Evolutionary conservation across 352 stramenopile genomes (phyloP).

Genomic region (Globisporangium radiosum): DNA sequence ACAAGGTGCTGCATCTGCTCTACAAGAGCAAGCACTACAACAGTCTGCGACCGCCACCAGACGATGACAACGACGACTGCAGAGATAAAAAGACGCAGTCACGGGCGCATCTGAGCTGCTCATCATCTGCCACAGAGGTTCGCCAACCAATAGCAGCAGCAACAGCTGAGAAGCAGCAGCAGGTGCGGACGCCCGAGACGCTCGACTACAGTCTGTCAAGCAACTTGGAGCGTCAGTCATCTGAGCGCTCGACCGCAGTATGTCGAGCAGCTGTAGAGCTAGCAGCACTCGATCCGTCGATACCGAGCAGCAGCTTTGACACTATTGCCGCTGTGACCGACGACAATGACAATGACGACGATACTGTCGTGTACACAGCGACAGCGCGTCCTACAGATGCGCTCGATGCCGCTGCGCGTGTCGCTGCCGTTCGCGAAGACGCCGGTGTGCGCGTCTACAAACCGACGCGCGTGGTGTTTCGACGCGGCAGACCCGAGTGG

Average conservation of each 20-base stretch:
- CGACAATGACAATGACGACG: too few relatives aligned
- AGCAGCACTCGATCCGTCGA: too few relatives aligned
- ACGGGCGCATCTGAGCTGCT: too few relatives aligned
- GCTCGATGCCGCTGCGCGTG: background rate
- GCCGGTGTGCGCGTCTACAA: slow-evolving; percentile 5
- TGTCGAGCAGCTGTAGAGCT: too few relatives aligned
- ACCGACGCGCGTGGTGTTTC: slow-evolving; percentile 30
- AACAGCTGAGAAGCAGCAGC: slow-evolving; percentile 1
- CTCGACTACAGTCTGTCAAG: too few relatives aligned
- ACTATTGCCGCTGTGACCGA: background rate
- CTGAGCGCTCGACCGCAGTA: too few relatives aligned
- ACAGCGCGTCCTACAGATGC: background rate
- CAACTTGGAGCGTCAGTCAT: too few relatives aligned
- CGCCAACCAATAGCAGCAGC: background rate
- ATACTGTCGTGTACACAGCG: too few relatives aligned
- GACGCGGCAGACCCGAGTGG: slow-evolving; percentile 19
- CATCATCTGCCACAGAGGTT: too few relatives aligned
- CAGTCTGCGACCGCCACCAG: slow-evolving; percentile 24
- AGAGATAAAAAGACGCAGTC: background rate
- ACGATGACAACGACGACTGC: background rate
- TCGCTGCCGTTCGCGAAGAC: background rate
- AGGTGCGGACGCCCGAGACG: slow-evolving; percentile 9
- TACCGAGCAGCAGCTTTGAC: background rate
- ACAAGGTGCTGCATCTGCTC: slow-evolving; percentile 39
- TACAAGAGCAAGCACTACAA: slow-evolving; percentile 47